These are phyloP conservation scores for Emericellopsis cladophorae DNA, from an alignment of 2,329 filamentous ascomycete genomes.

Conservation along the genomic window DNA sequence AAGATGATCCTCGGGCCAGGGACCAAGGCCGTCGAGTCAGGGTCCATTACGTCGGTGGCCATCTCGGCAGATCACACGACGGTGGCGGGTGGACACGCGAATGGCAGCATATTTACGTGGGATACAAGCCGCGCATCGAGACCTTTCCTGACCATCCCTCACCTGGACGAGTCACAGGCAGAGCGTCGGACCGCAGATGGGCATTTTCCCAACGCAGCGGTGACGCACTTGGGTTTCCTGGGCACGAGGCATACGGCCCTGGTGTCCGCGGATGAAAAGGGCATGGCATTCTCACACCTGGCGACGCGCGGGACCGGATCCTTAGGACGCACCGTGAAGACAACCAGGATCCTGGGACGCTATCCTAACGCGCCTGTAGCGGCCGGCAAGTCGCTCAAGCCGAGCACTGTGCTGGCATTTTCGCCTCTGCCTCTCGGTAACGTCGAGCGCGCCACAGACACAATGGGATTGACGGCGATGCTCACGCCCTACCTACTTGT, in stretches of 20 bases:
- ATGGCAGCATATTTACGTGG: slow-evolving; percentile 94
- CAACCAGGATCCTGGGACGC: slow-evolving; percentile 77
- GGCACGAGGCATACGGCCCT: slow-evolving; percentile 88
- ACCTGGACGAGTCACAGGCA: slow-evolving; percentile 53
- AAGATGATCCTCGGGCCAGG: slow-evolving; percentile 90
- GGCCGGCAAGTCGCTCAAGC: slow-evolving; percentile 60
- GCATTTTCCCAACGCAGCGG: slow-evolving; percentile 63
- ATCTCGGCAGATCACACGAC: slow-evolving; percentile 91
- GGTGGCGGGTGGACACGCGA: slow-evolving; percentile 78
- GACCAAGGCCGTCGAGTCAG: slow-evolving; percentile 88
- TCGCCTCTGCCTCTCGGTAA: slow-evolving; percentile 88
- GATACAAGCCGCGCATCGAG: slow-evolving; percentile 71
- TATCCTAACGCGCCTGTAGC: slow-evolving; percentile 64
- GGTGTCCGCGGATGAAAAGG: slow-evolving; percentile 85
- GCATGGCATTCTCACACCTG: slow-evolving; percentile 97
- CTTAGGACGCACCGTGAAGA: slow-evolving; percentile 76
- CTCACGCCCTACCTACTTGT: slow-evolving; percentile 91
- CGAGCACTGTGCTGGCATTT: slow-evolving; percentile 90
- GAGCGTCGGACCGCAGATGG: slow-evolving; percentile 63
- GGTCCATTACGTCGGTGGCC: slow-evolving; percentile 73
- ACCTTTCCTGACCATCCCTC: slow-evolving; percentile 79
- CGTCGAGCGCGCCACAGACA: slow-evolving; percentile 75
- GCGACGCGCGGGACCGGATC: slow-evolving; percentile 83
- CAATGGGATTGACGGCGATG: slow-evolving; percentile 84
- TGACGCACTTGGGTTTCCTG: slow-evolving; percentile 89